Conservation (phyloP, 768 basidiomycete species). For the Crucibulum laeve region DNA sequence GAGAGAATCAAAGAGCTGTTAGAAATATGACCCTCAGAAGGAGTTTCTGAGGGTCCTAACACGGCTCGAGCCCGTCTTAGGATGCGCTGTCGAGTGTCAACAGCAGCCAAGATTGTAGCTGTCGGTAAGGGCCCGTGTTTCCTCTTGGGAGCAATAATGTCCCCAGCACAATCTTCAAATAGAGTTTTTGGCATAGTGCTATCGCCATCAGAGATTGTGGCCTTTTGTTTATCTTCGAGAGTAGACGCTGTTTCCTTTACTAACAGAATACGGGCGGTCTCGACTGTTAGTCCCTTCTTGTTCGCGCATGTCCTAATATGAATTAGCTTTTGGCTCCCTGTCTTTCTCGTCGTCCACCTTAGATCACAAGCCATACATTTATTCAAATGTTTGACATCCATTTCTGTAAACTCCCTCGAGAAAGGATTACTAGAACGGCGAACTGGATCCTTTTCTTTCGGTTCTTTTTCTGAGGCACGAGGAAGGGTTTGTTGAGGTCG, state of each 20-base stretch:
- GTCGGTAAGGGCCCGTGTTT: no score
- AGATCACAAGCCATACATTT: conserved; percentile 64
- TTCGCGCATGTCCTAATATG: conserved; percentile 70
- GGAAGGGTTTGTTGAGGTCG: conserved; percentile 3
- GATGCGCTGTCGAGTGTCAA: no score
- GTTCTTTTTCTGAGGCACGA: conserved; percentile 5
- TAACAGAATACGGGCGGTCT: conserved; percentile 52
- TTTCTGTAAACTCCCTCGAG: conserved; percentile 40
- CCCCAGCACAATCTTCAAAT: no score
- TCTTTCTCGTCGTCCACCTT: conserved; percentile 70
- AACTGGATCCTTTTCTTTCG: conserved; percentile 10
- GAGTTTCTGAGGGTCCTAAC: no score
- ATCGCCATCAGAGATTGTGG: conserved; percentile 9
- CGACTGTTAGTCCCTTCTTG: conserved; percentile 48
- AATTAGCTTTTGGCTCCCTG: conserved; percentile 51
- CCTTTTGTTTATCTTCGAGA: conserved; percentile 16
- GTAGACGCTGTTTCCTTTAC: conserved; percentile 35
- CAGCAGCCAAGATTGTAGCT: no score
- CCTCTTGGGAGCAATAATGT: no score
- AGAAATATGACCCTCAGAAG: no score
- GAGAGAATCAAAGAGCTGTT: no score
- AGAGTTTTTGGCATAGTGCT: no score
- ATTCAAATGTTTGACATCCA: conserved; percentile 41
- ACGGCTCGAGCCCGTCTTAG: no score
- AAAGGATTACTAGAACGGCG: conserved; percentile 15